phyloP scores from a whole-genome alignment of 2,329 filamentous ascomycete species.

The Didymella sp. region DNA sequence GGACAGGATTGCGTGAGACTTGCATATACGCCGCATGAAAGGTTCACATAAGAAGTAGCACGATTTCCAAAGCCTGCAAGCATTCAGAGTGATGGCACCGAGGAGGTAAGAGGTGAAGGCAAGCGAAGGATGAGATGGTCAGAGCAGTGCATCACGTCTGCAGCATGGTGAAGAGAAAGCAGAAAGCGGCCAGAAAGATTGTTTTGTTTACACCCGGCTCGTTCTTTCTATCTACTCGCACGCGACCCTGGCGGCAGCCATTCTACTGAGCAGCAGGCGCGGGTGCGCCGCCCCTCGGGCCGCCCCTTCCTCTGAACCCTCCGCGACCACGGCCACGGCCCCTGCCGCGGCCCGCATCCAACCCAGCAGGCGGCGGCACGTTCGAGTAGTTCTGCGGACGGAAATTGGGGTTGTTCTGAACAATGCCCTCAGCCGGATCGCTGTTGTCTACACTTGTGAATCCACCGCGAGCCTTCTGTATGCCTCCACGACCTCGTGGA shows the following conservation, averaged over 20 bases:
- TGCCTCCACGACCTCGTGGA: slow-evolving; percentile 51
- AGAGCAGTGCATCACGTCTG: neutral
- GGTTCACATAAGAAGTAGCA: too few relatives aligned
- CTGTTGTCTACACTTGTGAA: slow-evolving; percentile 58
- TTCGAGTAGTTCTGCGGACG: slow-evolving; percentile 56
- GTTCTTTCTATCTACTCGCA: neutral
- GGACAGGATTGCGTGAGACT: too few relatives aligned
- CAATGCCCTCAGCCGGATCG: slow-evolving; percentile 61
- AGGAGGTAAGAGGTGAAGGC: neutral
- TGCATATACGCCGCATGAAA: too few relatives aligned
- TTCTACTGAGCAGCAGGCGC: slow-evolving; percentile 29
- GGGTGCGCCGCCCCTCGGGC: slow-evolving; percentile 35
- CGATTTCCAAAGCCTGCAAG: too few relatives aligned
- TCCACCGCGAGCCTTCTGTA: slow-evolving; percentile 48
- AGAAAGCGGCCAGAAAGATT: neutral
- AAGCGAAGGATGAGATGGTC: neutral
- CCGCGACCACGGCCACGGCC: slow-evolving; percentile 43
- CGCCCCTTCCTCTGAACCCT: slow-evolving; percentile 41
- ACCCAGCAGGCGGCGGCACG: slow-evolving; percentile 47
- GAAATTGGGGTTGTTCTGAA: slow-evolving; percentile 64
- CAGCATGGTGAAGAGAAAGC: neutral
- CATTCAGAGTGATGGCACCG: too few relatives aligned
- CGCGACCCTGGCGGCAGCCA: neutral
- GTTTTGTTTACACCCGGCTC: neutral
- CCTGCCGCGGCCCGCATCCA: slow-evolving; percentile 34